These are phyloP conservation scores for Penicillium verrucosum DNA, from an alignment of 2,329 filamentous ascomycete genomes.

Conservation along the genomic window DNA sequence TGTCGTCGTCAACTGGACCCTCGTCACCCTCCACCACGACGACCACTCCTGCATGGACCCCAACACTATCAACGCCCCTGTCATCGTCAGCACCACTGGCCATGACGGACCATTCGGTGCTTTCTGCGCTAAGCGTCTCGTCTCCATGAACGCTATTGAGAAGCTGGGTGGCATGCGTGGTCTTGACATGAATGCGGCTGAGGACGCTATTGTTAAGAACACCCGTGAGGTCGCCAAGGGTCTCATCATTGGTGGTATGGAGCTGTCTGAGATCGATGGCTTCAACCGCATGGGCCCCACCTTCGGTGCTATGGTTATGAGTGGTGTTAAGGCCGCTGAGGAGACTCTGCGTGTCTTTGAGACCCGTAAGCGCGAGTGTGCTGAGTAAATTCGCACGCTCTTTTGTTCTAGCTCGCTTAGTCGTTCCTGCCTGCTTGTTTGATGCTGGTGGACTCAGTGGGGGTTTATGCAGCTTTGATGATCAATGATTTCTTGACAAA, in stretches of 20 bases:
- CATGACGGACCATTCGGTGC: conserved; percentile 90
- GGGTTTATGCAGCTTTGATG: conserved; percentile 8
- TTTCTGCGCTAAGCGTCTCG: conserved; percentile 86
- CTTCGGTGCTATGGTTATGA: conserved; percentile 84
- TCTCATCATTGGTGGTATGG: conserved; percentile 92
- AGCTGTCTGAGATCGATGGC: conserved; percentile 84
- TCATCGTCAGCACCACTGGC: conserved; percentile 85
- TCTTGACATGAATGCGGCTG: conserved; percentile 85
- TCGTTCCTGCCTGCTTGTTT: neutral
- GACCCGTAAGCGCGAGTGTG: conserved; percentile 71
- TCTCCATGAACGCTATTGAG: conserved; percentile 79
- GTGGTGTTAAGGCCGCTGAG: conserved; percentile 86
- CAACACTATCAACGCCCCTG: conserved; percentile 90
- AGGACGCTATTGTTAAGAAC: conserved; percentile 90
- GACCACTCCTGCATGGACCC: conserved; percentile 96
- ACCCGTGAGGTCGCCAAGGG: conserved; percentile 85
- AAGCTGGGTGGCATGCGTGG: conserved; percentile 89
- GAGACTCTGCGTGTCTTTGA: conserved; percentile 78
- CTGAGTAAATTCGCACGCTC: conserved; percentile 43
- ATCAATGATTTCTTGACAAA: conserved; percentile 13
- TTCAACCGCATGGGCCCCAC: conserved; percentile 89
- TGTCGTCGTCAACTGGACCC: conserved; percentile 94
- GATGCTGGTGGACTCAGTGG: neutral
- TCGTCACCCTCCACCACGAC: conserved; percentile 82
- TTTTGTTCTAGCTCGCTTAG: neutral